Base-by-base conservation (phyloP, 768 basidiomycete genomes). In the Multifurca ochricompacta region DNA sequence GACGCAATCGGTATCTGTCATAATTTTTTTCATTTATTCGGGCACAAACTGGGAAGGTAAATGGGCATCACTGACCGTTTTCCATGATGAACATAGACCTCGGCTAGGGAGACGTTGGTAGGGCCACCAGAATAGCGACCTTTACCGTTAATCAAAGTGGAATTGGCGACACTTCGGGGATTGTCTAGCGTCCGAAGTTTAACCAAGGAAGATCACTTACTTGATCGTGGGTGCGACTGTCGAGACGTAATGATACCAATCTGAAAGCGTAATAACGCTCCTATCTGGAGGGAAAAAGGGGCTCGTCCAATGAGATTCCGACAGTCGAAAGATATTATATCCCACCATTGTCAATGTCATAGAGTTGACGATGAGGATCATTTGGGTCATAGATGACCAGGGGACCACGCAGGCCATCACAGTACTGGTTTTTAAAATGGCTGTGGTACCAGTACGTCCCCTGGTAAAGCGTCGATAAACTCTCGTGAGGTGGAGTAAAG, bases 341-440 rank as follows among this genome's bases (percentile, higher is more conserved):
- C 63, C 39, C 31, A 64, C 62, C 64, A 43, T 66, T 36, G 42
- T 66, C 65, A 6, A 64, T 41, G 37, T 66, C 65, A 44, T 66
- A 67, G 3, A 62, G 48, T 28, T 31, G 7, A 4, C 23, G 23
- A 35, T 63, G 58, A 6, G 64, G 65, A 32, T 67, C 66, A 2
- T 62, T 21, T 9, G 60, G 63, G 39, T 67, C 65, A 43, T 67
- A 65, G 1, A 67, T 53, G 4, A 67, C 59, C 18, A 67, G 32
- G 9, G 64, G 51, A 1, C 66, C 65, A 13, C 66, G 61, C 21
- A 70, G 61, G 36, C 67, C 68, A 49, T 69, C 67, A 35, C 61
- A 71, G 56, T 73, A 73, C 44, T 74, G 73, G 1, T 71, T 70
- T 3, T 70, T 59, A 32, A 67, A 41, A 49, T 68, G 67, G 41